These are phyloP conservation scores for Elsinoe necatrix DNA, from an alignment of 2,329 filamentous ascomycete species.

Conservation along the genomic window DNA sequence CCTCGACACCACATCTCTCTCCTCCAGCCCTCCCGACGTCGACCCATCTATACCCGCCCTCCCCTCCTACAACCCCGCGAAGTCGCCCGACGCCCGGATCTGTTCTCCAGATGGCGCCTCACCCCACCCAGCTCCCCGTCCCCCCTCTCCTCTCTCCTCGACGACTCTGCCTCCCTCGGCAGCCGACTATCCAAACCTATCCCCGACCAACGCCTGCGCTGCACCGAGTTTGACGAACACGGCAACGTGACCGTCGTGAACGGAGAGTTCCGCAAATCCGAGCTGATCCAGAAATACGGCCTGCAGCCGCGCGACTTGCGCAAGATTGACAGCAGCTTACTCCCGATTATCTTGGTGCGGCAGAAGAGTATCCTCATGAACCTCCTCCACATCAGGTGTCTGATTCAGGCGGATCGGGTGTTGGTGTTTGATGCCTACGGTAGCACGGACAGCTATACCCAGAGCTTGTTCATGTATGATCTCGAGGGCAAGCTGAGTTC, in stretches of 20 bases:
- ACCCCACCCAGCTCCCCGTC: conserved; percentile 24
- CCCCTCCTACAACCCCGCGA: background rate
- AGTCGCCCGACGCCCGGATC: conserved; percentile 1
- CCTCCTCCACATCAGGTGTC: conserved; percentile 85
- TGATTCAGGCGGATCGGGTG: conserved; percentile 91
- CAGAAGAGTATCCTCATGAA: conserved; percentile 92
- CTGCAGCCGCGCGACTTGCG: conserved; percentile 87
- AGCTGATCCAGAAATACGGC: conserved; percentile 80
- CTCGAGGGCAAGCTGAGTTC: conserved; percentile 86
- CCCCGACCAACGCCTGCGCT: conserved; percentile 77
- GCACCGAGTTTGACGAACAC: conserved; percentile 88
- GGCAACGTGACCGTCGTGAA: conserved; percentile 89
- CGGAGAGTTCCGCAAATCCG: conserved; percentile 94
- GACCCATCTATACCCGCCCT: background rate
- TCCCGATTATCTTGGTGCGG: conserved; percentile 90
- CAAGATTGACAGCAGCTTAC: conserved; percentile 93
- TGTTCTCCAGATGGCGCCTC: conserved; percentile 12
- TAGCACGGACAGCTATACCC: conserved; percentile 86
- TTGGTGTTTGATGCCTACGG: conserved; percentile 95
- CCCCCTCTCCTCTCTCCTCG: conserved; percentile 44
- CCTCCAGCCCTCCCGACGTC: background rate
- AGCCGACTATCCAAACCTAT: conserved; percentile 65
- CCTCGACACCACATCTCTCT: background rate
- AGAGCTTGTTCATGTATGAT: conserved; percentile 97
- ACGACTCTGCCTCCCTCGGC: conserved; percentile 55